Base-by-base conservation (phyloP, 2,329 filamentous ascomycete genomes). In the Pleoardoris graminearum region DNA sequence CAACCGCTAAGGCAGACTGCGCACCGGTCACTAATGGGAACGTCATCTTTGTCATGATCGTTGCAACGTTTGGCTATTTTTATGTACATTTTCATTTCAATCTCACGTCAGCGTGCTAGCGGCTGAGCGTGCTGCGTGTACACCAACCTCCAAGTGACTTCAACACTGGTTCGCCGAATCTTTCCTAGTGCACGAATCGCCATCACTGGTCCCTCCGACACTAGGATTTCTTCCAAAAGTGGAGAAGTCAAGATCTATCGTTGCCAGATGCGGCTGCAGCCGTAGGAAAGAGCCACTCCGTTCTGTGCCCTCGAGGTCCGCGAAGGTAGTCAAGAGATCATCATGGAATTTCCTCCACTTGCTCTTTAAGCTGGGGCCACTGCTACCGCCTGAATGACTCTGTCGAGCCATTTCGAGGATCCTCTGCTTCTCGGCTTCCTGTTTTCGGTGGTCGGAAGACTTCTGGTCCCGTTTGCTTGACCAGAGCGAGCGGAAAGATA, bases 401-500 rank as follows among this genome's bases (percentile, higher is more conserved):
- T 41, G 36, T 10, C 27, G 19, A 10, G 29, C 29, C 43, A 41
- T 29, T 11, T 37, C 27, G 8, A 32, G 17, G 23, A 25, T 33
- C 12, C 23, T 35, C 23, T 41, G 17, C 25, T 48, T 41, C 23
- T 25, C 46, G 11, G 25, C 25, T 12, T 41, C 22, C n/a, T 21
- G 22, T n/a, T 33, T 39, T n/a, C 46, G 46, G 27, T 44, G 33
- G 27, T 19, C 33, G 14, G 32, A 8, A 8, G 25, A 30, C 14
- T 7, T 41, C n/a, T 47, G 30, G 6, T 48, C 46, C 17, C 46
- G 39, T 4, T 30, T 41, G 46, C 46, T 48, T 3, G 33, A 21
- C 46, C 46, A 48, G 14, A 48, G 35, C 8, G 46, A 48, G 12
- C 46, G 46, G 46, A 48, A 48, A 16, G 46, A 48, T 25, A 48